Percentiles rank a stretch among this genome's conserved stretches.
Conservation (phyloP, 768 basidiomycete species). For the Suillus hirtellus region DNA sequence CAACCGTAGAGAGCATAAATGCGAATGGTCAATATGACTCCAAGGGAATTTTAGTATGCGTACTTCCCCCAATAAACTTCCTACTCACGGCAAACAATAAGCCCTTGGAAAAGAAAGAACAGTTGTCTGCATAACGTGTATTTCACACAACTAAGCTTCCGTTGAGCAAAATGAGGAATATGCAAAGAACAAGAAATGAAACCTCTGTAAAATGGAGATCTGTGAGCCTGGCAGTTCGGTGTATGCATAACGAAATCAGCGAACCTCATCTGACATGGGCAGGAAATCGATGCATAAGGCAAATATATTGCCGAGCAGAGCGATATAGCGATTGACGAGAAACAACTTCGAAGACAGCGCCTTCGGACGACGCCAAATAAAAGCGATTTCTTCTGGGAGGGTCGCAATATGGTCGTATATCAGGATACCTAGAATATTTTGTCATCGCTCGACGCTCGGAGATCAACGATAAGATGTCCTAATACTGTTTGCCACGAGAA, state of each 20-base stretch:
- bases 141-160: neutral
- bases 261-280: conserved; percentile 10
- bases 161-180: neutral
- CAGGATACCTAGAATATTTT: conserved; percentile 22
- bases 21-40: neutral
- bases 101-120: neutral
- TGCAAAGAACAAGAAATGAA: neutral
- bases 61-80: neutral
- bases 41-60: neutral
- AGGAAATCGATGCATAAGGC: conserved; percentile 31
- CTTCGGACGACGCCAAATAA: conserved; percentile 46
- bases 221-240: neutral
- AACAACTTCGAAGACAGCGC: conserved; percentile 43
- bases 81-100: neutral
- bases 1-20: neutral
- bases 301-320: conserved; percentile 40
- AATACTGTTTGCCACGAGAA: conserved; percentile 10
- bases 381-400: conserved; percentile 37
- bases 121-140: neutral
- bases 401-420: conserved; percentile 34
- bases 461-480: neutral
- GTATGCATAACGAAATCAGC: neutral
- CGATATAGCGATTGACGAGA: conserved; percentile 50
- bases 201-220: neutral
- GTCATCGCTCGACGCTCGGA: neutral